phyloP scores from a whole-genome alignment of 345 rosid genomes.

The Linum usitatissimum region DNA sequence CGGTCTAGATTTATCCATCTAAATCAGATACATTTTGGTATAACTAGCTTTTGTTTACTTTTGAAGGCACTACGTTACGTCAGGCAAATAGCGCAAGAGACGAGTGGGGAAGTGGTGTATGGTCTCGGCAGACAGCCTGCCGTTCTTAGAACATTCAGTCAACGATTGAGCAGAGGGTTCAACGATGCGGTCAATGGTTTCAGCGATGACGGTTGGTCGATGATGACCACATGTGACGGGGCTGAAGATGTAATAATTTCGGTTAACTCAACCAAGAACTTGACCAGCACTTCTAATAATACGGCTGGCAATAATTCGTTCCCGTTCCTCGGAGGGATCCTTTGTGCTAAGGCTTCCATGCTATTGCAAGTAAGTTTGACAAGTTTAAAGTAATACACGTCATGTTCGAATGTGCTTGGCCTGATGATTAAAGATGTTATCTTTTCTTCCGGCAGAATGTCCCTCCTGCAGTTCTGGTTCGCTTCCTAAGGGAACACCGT shows the following conservation, averaged over 20 bases:
- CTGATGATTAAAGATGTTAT: neutral
- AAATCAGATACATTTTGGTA: neutral
- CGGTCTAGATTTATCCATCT: no score
- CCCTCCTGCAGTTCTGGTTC: conserved; percentile 86
- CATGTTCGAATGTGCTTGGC: neutral
- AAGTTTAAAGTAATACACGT: neutral
- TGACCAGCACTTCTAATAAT: conserved; percentile 28
- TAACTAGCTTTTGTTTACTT: conserved; percentile 16
- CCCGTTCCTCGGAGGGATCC: conserved; percentile 73
- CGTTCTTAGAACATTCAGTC: conserved; percentile 89
- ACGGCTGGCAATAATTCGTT: conserved; percentile 40
- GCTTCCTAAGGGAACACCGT: conserved; percentile 94
- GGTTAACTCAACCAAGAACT: conserved; percentile 61
- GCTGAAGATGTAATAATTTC: conserved; percentile 87
- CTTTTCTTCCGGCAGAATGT: conserved; percentile 48
- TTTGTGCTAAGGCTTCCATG: conserved; percentile 99
- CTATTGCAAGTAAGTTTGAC: conserved; percentile 61
- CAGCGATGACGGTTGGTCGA: conserved; percentile 91
- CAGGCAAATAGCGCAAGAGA: conserved; percentile 90
- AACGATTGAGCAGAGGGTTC: conserved; percentile 90
- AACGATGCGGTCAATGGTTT: conserved; percentile 93
- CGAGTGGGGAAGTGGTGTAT: conserved; percentile 91
- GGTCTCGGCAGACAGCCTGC: conserved; percentile 95
- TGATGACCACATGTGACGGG: conserved; percentile 60
- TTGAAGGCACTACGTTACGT: conserved; percentile 68